Base-by-base conservation (phyloP, 495 filamentous ascomycete species). In the Xylaria castorea region DNA sequence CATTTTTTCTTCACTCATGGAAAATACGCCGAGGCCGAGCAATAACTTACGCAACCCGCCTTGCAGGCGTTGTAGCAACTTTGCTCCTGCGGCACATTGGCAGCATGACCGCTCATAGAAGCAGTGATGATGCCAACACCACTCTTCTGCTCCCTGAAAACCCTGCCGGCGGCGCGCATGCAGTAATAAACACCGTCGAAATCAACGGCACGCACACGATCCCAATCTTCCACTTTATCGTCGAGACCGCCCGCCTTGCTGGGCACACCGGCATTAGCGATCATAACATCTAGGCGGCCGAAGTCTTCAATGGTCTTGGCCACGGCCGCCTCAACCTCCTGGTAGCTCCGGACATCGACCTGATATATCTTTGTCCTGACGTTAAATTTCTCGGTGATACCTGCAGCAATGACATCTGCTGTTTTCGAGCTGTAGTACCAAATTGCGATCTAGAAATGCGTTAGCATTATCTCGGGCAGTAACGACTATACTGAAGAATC, bases 31-130 rank as follows among this genome's bases (percentile, higher is more conserved):
- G 27, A 0, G 42, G 25, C 1, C 25, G 42, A 12, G 22, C 4
- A 12, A 62, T 27, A 18, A 71, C 68, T 63, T 62, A 87, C 86
- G 73, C 82, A 84, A 18, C 83, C 83, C 5, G 92, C 91, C 84
- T 94, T 94, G 74, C 91, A 91, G 38, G 91, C 90, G 77, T 94
- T 94, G 85, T 94, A 94, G n/a, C 86, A 88, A 16, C 91, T 92
- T 81, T 94, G 92, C 79, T 93, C 90, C 79, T 93, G 91, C 2
- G 92, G 92, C 82, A 85, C 92, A 80, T 94, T 94, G 81, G 88
- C 92, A 70, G 93, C 90, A 81, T 92, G 91, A 18, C 91, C 92
- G 32, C 86, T 89, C 90, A 92, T 92, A 66, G 83, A 86, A 4
- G 90, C 83, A 18, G 90, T 92, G 71, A 91, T 88, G 80, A 92